These are phyloP conservation scores for Colletotrichum gigasporum DNA, from an alignment of 2,329 filamentous ascomycete species.

Conservation along the genomic window DNA sequence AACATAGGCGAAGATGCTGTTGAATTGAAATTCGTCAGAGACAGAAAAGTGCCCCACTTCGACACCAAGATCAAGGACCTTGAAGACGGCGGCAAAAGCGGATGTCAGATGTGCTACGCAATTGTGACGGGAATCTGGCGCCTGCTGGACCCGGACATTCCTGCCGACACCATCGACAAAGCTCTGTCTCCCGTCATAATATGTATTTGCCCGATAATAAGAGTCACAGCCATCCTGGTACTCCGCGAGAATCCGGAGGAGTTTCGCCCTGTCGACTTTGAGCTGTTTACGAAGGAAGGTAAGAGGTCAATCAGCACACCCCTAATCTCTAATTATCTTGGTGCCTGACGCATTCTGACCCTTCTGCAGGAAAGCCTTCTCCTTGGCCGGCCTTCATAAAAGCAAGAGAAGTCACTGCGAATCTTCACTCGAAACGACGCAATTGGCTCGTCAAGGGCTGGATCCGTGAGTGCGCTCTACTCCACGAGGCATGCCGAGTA, in stretches of 20 bases:
- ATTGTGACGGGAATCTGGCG: not conserved
- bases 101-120: conserved; percentile 22
- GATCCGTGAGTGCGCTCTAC: too few species aligned
- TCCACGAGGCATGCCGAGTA: too few species aligned
- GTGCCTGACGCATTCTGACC: not conserved
- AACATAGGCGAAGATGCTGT: too few species aligned
- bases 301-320: not conserved
- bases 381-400: not conserved
- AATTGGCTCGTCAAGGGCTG: not conserved
- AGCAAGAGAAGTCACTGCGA: not conserved
- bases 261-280: not conserved
- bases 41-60: too few species aligned
- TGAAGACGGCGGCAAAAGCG: not conserved
- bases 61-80: not conserved
- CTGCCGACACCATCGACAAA: not conserved
- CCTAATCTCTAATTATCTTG: not conserved
- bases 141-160: not conserved
- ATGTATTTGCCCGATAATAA: not conserved
- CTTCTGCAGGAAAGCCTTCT: not conserved
- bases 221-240: too few species aligned
- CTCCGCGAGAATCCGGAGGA: too few species aligned
- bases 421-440: not conserved
- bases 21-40: too few species aligned
- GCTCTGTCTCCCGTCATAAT: not conserved
- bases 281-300: conserved; percentile 17